Conservation (phyloP, 2,329 filamentous ascomycete species). For the Penicillium decumbens region DNA sequence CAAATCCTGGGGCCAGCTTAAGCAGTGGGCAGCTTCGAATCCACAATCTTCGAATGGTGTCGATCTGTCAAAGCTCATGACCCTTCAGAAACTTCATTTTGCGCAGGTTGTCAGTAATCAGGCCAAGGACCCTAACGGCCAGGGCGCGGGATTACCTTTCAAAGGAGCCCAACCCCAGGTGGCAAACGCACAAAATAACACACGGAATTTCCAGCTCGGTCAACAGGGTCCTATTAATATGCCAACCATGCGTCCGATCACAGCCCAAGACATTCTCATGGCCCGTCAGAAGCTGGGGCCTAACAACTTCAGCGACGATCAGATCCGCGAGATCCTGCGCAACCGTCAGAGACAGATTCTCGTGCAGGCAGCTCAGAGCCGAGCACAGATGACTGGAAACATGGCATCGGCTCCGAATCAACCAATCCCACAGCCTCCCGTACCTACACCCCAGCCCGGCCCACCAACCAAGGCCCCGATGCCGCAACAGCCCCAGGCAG, state of each 20-base stretch:
- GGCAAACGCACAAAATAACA: conserved; percentile 26
- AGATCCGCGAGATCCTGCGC: conserved; percentile 37
- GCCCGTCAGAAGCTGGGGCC: conserved; percentile 36
- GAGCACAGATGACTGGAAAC: conserved; percentile 24
- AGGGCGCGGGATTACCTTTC: conserved; percentile 22
- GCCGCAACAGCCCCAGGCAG: conserved; percentile 18
- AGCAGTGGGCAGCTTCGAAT: conserved; percentile 50
- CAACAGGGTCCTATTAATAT: conserved; percentile 29
- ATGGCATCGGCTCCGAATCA: conserved; percentile 27
- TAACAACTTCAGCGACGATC: conserved; percentile 41
- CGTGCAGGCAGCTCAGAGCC: conserved; percentile 31
- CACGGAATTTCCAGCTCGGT: conserved; percentile 26
- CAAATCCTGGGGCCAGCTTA: conserved; percentile 55
- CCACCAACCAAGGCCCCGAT: conserved; percentile 28
- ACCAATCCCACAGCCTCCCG: conserved; percentile 21
- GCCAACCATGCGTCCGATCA: conserved; percentile 33
- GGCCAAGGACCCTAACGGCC: conserved; percentile 26
- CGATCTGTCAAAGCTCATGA: conserved; percentile 39
- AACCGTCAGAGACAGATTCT: conserved; percentile 35
- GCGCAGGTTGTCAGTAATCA: conserved; percentile 34
- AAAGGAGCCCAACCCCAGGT: conserved; percentile 29
- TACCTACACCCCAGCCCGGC: conserved; percentile 19
- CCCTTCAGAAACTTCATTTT: conserved; percentile 44
- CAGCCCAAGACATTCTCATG: conserved; percentile 33
- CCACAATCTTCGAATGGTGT: conserved; percentile 40